phyloP scores from a whole-genome alignment of 1,284 basidiomycete genomes.

The Ustilago vetiveriae region DNA sequence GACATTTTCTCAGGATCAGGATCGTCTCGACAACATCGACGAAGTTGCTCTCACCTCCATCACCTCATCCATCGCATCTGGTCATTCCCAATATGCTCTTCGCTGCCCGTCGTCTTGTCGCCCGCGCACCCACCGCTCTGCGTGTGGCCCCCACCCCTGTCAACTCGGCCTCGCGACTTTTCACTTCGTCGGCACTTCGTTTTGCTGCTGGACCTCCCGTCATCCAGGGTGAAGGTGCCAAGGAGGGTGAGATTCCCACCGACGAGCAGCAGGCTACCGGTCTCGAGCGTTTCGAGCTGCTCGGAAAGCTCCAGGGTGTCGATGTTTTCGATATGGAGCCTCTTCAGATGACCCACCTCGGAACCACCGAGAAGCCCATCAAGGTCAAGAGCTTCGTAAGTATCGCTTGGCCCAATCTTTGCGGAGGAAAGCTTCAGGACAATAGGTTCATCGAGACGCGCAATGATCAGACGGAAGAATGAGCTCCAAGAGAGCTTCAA shows the following conservation, averaged over 20 bases:
- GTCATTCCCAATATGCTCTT: conserved; percentile 39
- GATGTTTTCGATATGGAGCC: conserved; percentile 91
- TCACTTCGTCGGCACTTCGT: conserved; percentile 52
- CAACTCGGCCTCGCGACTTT: conserved; percentile 44
- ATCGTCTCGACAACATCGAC: neutral
- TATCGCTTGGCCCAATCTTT: too few species aligned
- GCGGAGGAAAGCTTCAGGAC: too few species aligned
- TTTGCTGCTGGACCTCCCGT: conserved; percentile 71
- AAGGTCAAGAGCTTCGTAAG: conserved; percentile 86
- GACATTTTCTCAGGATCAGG: conserved; percentile 12
- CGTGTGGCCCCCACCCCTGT: conserved; percentile 42
- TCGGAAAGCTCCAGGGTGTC: conserved; percentile 86
- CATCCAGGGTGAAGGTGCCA: conserved; percentile 78
- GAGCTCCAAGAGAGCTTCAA: too few species aligned
- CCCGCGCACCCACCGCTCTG: conserved; percentile 44
- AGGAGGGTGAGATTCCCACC: conserved; percentile 80
- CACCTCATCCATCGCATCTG: neutral
- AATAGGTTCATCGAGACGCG: too few species aligned
- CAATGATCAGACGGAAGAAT: too few species aligned
- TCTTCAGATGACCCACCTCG: conserved; percentile 84
- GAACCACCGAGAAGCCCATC: conserved; percentile 88
- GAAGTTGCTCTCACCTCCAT: conserved; percentile 6
- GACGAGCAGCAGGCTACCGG: conserved; percentile 92
- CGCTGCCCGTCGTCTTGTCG: conserved; percentile 46
- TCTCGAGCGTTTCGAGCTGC: conserved; percentile 91